These are phyloP conservation scores for Mycoemilia scoparia DNA, from an alignment of 192 early-diverging fungal genomes.

Conservation along the genomic window DNA sequence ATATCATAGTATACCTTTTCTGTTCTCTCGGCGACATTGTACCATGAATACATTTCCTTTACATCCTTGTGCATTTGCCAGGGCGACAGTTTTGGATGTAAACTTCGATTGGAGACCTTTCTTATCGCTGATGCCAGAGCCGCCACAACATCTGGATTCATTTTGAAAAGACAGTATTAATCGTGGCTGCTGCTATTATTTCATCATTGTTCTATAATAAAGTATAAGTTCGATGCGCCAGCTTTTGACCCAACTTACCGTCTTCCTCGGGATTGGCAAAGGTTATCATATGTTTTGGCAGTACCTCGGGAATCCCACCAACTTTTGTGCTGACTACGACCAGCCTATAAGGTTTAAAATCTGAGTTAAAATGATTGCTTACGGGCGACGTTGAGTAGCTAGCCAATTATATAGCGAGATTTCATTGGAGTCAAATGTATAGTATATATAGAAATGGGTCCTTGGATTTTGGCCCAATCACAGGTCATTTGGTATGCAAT, in stretches of 20 bases:
- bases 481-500: too few relatives aligned
- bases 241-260: too few relatives aligned
- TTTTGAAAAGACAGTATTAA: conserved; percentile 8
- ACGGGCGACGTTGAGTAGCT: neutral
- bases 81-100: conserved; percentile 41
- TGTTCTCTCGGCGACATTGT: conserved; percentile 83
- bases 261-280: conserved; percentile 78
- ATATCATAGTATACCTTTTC: conserved; percentile 66
- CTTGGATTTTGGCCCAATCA: too few relatives aligned
- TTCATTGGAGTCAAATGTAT: too few relatives aligned
- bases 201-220: conserved; percentile 3
- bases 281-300: conserved; percentile 80
- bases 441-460: too few relatives aligned
- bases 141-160: conserved; percentile 52
- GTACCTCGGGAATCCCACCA: conserved; percentile 90
- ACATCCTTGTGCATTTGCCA: conserved; percentile 61
- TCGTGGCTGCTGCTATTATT: neutral
- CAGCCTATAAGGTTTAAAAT: too few relatives aligned
- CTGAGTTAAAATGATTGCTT: conserved; percentile 20
- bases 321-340: conserved; percentile 91
- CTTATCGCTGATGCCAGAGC: conserved; percentile 53
- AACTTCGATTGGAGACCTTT: conserved; percentile 29
- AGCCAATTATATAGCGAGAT: neutral
- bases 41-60: conserved; percentile 92
- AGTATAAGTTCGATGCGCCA: neutral